These are phyloP conservation scores for Melastoma candidum DNA, from an alignment of 441 rosid genomes.

Conservation along the genomic window DNA sequence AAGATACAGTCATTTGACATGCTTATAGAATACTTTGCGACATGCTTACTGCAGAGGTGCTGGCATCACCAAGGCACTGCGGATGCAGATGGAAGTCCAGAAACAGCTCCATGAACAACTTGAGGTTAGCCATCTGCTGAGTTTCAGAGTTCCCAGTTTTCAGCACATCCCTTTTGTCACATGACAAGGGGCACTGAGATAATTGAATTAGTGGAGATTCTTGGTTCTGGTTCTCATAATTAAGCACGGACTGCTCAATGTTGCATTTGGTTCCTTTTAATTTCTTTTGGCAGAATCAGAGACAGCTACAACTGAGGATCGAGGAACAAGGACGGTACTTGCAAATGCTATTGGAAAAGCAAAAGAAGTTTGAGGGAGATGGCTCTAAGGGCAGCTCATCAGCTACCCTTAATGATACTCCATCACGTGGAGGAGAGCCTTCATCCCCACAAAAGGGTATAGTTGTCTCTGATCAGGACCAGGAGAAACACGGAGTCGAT, in stretches of 20 bases:
- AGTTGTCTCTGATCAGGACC: constrained; percentile 17
- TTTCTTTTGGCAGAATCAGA: constrained; percentile 34
- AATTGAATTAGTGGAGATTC: too few species aligned
- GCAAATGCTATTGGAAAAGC: constrained; percentile 50
- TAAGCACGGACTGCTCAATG: too few species aligned
- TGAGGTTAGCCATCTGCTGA: constrained; percentile 39
- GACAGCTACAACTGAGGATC: constrained; percentile 40
- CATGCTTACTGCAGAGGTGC: constrained; percentile 36
- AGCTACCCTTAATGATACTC: constrained; percentile 18
- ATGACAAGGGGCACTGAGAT: background rate
- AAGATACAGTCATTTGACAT: too few species aligned
- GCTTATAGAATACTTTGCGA: too few species aligned
- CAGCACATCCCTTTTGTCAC: background rate
- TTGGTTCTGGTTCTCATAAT: too few species aligned
- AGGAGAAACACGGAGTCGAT: constrained; percentile 11
- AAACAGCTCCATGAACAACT: constrained; percentile 92
- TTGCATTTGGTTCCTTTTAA: background rate
- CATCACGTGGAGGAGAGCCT: constrained; percentile 14
- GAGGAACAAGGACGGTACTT: constrained; percentile 51
- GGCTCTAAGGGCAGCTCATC: constrained; percentile 31
- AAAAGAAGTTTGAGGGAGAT: constrained; percentile 28
- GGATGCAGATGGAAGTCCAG: constrained; percentile 88
- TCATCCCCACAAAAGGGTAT: constrained; percentile 13
- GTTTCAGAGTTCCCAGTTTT: background rate
- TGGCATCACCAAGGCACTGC: constrained; percentile 75